phyloP scores from a whole-genome alignment of 371 early-diverging fungal genomes.

The Chytridium lagenaria region DNA sequence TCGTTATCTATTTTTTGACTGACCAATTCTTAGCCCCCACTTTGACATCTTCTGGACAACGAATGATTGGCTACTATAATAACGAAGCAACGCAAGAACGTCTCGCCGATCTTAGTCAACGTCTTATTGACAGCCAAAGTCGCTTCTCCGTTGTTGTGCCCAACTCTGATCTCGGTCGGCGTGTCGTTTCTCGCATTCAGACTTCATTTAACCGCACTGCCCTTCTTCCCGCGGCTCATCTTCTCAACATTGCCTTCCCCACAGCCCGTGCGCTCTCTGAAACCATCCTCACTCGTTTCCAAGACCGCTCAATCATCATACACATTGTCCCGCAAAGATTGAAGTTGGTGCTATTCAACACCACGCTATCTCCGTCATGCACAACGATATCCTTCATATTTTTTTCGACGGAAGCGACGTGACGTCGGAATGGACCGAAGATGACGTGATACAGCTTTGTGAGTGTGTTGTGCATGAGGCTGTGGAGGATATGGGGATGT shows the following conservation, averaged over 20 bases:
- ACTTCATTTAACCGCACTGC: neutral
- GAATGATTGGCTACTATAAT: constrained; percentile 24
- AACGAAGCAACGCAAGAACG: neutral
- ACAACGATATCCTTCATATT: constrained; percentile 20
- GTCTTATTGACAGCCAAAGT: constrained; percentile 13
- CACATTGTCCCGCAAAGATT: constrained; percentile 3
- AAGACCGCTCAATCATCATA: neutral
- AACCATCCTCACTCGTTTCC: constrained; percentile 10
- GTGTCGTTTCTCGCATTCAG: constrained; percentile 3
- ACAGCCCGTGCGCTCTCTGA: neutral
- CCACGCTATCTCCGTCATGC: constrained; percentile 21
- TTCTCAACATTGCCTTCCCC: constrained; percentile 26
- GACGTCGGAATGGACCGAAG: constrained; percentile 7
- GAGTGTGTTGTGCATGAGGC: constrained; percentile 41
- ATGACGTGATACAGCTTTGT: constrained; percentile 13
- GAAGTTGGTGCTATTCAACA: constrained; percentile 20
- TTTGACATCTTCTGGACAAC: constrained; percentile 39
- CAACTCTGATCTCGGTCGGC: neutral
- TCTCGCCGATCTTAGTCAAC: neutral
- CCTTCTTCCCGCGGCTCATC: constrained; percentile 11
- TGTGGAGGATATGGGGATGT: constrained; percentile 30
- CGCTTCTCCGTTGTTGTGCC: neutral
- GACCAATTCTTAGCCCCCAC: constrained; percentile 29
- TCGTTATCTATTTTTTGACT: neutral
- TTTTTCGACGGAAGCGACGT: constrained; percentile 16